phyloP scores from a whole-genome alignment of 2,329 filamentous ascomycete species.

The Apiospora aurea region DNA sequence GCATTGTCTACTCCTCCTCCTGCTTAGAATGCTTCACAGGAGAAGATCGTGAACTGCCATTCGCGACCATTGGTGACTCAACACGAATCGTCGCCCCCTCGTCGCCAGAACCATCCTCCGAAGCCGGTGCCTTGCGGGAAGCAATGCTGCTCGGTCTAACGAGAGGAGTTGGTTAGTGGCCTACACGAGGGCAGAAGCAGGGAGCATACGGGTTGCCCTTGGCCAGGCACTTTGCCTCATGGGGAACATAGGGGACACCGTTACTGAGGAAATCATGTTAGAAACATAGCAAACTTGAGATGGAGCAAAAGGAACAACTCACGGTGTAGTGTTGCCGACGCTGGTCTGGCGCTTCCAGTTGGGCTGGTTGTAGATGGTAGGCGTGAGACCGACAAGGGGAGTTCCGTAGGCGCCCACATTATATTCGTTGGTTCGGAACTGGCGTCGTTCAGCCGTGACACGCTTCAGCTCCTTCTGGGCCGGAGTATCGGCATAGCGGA shows the following conservation, averaged over 20 bases:
- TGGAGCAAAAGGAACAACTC: constrained; percentile 17
- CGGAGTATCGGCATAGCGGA: constrained; percentile 96
- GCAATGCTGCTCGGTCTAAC: constrained; percentile 50
- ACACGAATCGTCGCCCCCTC: constrained; percentile 63
- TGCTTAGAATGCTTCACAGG: constrained; percentile 54
- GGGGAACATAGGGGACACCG: not conserved
- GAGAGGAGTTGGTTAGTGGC: constrained; percentile 24
- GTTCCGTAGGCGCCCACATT: constrained; percentile 76
- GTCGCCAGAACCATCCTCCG: constrained; percentile 55
- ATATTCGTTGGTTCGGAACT: constrained; percentile 96
- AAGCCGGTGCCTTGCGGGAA: constrained; percentile 49
- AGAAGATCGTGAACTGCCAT: constrained; percentile 56
- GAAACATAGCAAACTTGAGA: not conserved
- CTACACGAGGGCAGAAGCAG: constrained; percentile 23
- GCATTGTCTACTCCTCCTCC: constrained; percentile 45
- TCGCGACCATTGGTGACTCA: constrained; percentile 53
- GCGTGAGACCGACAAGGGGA: constrained; percentile 63
- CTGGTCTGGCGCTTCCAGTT: constrained; percentile 46
- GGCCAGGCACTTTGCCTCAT: not conserved
- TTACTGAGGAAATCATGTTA: not conserved
- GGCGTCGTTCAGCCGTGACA: constrained; percentile 91
- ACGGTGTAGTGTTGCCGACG: constrained; percentile 28
- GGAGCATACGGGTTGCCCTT: constrained; percentile 3
- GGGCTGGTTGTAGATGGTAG: constrained; percentile 52
- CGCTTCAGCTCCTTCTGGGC: constrained; percentile 97